Conservation (phyloP, 306 rosid genomes). For the Datisca glomerata region DNA sequence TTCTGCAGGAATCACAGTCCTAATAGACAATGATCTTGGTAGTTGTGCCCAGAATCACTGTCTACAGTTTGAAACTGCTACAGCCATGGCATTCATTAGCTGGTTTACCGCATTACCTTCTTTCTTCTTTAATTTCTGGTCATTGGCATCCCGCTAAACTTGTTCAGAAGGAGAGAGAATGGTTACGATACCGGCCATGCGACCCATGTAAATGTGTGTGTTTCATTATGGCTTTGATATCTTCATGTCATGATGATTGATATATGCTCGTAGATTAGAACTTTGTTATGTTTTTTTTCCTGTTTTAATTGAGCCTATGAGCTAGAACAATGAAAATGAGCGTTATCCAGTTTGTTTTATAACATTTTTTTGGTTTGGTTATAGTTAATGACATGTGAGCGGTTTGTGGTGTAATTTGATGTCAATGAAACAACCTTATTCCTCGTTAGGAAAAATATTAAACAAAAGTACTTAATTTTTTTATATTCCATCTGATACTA, state of each 20-base stretch:
- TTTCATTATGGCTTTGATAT: background rate
- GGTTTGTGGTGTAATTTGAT: no score
- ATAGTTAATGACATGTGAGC: no score
- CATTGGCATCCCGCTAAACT: slow-evolving; percentile 26
- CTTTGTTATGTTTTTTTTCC: background rate
- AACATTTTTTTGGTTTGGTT: no score
- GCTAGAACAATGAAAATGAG: no score
- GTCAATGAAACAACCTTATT: no score
- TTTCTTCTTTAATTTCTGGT: slow-evolving; percentile 81
- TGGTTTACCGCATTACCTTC: slow-evolving; percentile 79
- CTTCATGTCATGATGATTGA: background rate
- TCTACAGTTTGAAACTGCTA: slow-evolving; percentile 70
- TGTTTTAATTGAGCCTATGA: no score
- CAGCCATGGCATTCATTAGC: slow-evolving; percentile 78
- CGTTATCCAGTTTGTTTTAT: no score
- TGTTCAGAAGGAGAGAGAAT: background rate
- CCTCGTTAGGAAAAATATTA: no score
- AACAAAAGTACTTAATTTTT: no score
- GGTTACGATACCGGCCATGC: no score
- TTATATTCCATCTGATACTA: no score
- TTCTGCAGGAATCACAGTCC: slow-evolving; percentile 89
- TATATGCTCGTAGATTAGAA: background rate
- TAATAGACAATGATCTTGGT: slow-evolving; percentile 67
- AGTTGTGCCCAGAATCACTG: slow-evolving; percentile 59
- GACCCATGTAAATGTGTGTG: background rate